phyloP scores from a whole-genome alignment of 345 rosid genomes.

The Eucalyptus polyanthemos region DNA sequence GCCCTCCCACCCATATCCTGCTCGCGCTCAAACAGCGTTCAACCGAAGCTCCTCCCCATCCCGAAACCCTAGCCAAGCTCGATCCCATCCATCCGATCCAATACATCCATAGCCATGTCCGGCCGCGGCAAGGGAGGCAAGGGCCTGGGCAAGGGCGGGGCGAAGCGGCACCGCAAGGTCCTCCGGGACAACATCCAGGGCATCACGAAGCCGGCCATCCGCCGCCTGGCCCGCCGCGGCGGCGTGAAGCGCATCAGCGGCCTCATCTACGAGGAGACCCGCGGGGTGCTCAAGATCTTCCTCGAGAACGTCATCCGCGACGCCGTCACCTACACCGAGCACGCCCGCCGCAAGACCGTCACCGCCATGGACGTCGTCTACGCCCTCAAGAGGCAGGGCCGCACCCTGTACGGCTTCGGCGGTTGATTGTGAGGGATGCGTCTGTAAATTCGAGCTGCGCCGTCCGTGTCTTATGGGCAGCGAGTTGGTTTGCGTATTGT shows the following conservation, averaged over 20 bases:
- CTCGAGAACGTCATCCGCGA: conserved; percentile 23
- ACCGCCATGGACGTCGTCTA: conserved; percentile 24
- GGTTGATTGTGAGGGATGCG: neutral
- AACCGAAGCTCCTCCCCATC: neutral
- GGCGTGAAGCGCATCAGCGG: conserved; percentile 26
- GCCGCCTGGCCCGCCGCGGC: conserved; percentile 16
- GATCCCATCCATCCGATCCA: neutral
- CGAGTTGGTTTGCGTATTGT: neutral
- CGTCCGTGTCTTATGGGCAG: neutral
- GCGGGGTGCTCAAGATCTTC: conserved; percentile 22
- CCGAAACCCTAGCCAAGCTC: neutral
- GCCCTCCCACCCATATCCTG: neutral
- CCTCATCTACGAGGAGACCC: conserved; percentile 21
- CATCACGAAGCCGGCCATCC: conserved; percentile 12
- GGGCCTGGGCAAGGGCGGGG: conserved; percentile 29
- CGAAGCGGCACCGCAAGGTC: conserved; percentile 24
- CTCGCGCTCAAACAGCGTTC: neutral
- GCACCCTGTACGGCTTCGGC: conserved; percentile 22
- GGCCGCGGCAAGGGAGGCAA: conserved; percentile 29
- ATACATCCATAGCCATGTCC: neutral
- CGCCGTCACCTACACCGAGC: conserved; percentile 18
- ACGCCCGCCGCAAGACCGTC: conserved; percentile 20
- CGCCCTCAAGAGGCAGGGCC: conserved; percentile 21
- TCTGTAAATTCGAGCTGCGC: neutral
- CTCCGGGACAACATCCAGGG: conserved; percentile 28